Evolutionary conservation across 2,329 filamentous ascomycete genomes (phyloP).

Genomic region (Fusarium scirpi): DNA sequence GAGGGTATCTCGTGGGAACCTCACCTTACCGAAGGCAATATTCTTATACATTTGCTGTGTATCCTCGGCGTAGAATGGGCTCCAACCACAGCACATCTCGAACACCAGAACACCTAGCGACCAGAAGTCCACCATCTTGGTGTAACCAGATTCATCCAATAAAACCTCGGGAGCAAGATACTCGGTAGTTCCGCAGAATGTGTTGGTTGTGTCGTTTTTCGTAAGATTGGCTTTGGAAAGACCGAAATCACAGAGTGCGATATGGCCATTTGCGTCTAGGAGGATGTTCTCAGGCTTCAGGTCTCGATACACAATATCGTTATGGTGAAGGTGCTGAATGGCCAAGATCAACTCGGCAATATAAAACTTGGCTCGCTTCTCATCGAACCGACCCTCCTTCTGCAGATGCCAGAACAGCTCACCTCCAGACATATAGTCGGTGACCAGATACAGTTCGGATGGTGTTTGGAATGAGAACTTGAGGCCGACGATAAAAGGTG

Average conservation of each 20-base stretch:
- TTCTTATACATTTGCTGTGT: conserved; percentile 99
- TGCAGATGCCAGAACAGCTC: conserved; percentile 99
- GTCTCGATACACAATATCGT: conserved; percentile 98
- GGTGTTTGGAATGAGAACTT: conserved; percentile 99
- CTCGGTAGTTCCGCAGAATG: conserved; percentile 97
- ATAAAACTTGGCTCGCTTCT: conserved; percentile 96
- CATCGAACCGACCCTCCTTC: conserved; percentile 95
- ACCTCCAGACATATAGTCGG: conserved; percentile 98
- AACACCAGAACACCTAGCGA: conserved; percentile 97
- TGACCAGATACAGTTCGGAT: conserved; percentile 96
- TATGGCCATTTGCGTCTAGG: conserved; percentile 96
- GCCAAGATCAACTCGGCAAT: conserved; percentile 97
- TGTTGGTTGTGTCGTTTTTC: conserved; percentile 98
- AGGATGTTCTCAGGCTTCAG: conserved; percentile 98
- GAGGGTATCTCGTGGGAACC: conserved; percentile 93
- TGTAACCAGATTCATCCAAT: conserved; percentile 95
- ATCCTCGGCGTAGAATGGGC: conserved; percentile 97
- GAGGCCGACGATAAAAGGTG: conserved; percentile 95
- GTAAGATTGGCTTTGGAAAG: conserved; percentile 97
- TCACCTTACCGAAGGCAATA: conserved; percentile 98
- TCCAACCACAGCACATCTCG: conserved; percentile 99
- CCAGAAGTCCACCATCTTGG: conserved; percentile 99
- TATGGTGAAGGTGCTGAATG: conserved; percentile 93
- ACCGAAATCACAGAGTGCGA: conserved; percentile 97
- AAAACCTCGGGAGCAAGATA: conserved; percentile 96